These are phyloP conservation scores for Clavispora phyllophila DNA, from an alignment of 805 yeast genomes.

Conservation along the genomic window DNA sequence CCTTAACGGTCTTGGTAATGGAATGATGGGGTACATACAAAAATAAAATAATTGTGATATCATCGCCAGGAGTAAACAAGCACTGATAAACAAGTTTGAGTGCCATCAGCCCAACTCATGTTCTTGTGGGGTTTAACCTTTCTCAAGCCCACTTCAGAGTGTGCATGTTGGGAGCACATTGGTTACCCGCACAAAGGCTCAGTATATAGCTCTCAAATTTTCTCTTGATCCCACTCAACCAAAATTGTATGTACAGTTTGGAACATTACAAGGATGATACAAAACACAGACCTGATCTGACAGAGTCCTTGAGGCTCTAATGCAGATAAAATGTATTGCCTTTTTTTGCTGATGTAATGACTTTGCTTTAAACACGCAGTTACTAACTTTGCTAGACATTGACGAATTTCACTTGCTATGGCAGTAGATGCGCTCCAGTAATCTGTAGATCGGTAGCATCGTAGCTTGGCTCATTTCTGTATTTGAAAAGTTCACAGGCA, in stretches of 20 bases:
- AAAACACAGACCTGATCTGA: conserved; percentile 23
- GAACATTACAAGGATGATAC: conserved; percentile 15
- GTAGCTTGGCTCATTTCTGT: too few relatives aligned
- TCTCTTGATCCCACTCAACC: background rate
- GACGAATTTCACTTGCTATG: background rate
- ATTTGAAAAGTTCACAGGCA: too few relatives aligned
- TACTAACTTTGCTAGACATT: background rate
- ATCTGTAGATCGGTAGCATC: background rate
- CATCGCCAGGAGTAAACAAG: too few relatives aligned
- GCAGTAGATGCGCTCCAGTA: background rate
- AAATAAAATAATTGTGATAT: too few relatives aligned
- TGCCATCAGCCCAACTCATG: too few relatives aligned
- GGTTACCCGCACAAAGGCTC: background rate
- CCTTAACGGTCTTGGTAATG: too few relatives aligned
- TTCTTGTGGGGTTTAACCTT: too few relatives aligned
- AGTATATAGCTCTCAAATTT: background rate
- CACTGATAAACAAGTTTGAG: too few relatives aligned
- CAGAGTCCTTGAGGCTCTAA: conserved; percentile 13
- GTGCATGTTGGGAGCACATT: background rate
- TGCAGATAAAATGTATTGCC: conserved; percentile 20
- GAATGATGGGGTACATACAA: too few relatives aligned
- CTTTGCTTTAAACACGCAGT: background rate
- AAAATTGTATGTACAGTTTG: conserved; percentile 10
- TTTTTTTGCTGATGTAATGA: conserved; percentile 14
- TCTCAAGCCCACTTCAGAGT: too few relatives aligned